These are phyloP conservation scores for Trichopus zeylanicus DNA, from an alignment of 116 monocot genomes.

Conservation along the genomic window DNA sequence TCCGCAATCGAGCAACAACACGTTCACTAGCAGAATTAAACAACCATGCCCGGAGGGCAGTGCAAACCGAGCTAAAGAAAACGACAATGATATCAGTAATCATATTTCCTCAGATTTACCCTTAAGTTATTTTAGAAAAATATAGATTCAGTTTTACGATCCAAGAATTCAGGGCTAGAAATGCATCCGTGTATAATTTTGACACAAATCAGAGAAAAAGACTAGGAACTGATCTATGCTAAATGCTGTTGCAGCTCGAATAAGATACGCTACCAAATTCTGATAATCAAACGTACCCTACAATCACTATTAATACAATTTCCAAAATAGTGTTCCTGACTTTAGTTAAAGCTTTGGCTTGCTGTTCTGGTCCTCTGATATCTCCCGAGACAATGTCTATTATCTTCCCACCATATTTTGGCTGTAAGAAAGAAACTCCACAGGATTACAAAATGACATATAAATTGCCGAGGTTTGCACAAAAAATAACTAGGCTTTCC, in stretches of 20 bases:
- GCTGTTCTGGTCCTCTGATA: constrained; percentile 47
- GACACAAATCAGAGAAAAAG: too few relatives aligned
- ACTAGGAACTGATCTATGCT: too few relatives aligned
- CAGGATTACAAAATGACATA: neutral
- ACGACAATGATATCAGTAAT: constrained; percentile 2
- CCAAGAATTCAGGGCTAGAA: neutral
- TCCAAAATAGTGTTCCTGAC: constrained; percentile 66
- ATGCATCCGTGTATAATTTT: too few relatives aligned
- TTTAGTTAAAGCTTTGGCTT: constrained; percentile 66
- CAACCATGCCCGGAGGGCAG: constrained; percentile 75
- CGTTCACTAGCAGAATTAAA: constrained; percentile 98
- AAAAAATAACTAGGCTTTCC: too few relatives aligned
- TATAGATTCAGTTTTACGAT: neutral
- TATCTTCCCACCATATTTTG: constrained; percentile 92
- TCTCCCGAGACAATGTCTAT: constrained; percentile 95
- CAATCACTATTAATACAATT: constrained; percentile 64
- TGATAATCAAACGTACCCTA: constrained; percentile 91
- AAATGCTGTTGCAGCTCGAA: too few relatives aligned
- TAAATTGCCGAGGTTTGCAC: neutral
- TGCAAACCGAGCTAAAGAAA: constrained; percentile 66
- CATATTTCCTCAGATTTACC: neutral
- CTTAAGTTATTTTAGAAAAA: neutral
- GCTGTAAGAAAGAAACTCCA: constrained; percentile 43
- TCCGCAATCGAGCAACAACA: constrained; percentile 93
- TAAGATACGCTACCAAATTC: too few relatives aligned